phyloP scores from a whole-genome alignment of 169 alveolate genomes.

The Neospora caninum region DNA sequence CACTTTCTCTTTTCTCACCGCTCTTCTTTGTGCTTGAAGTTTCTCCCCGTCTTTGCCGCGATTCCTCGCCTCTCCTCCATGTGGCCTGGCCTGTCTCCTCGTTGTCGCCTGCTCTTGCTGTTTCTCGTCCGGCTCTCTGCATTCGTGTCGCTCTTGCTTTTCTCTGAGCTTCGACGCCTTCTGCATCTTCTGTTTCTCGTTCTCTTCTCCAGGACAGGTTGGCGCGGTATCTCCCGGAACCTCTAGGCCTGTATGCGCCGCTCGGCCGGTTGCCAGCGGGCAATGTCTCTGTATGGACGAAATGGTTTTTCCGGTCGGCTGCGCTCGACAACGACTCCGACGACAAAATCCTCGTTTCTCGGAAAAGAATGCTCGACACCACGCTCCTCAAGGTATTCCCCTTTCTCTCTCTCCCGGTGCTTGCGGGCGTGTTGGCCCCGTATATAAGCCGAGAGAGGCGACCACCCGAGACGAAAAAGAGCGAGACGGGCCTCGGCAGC shows the following conservation, averaged over 20 bases:
- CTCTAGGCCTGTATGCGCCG: neutral
- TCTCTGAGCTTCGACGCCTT: neutral
- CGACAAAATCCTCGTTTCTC: neutral
- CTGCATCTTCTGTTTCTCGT: neutral
- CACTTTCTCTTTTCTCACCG: too few species aligned
- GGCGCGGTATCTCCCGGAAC: conserved; percentile 22
- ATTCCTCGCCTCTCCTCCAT: too few species aligned
- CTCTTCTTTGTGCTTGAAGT: too few species aligned
- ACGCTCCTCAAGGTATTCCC: conserved; percentile 1
- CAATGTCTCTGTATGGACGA: conserved; percentile 15
- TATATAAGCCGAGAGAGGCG: neutral
- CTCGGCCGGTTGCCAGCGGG: neutral
- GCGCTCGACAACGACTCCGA: neutral
- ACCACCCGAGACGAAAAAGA: neutral
- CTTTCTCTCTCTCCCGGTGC: conserved; percentile 16
- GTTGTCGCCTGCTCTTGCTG: too few species aligned
- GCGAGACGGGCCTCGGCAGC: neutral
- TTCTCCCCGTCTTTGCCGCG: neutral
- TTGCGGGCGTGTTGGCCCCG: neutral
- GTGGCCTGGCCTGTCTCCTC: too few species aligned
- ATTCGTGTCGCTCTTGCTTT: too few species aligned
- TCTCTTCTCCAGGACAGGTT: conserved; percentile 16
- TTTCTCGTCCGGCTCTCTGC: too few species aligned
- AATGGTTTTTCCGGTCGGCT: neutral
- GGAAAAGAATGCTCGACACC: conserved; percentile 10